Conservation (phyloP, 2,329 filamentous ascomycete genomes). For the Fusarium luffae region DNA sequence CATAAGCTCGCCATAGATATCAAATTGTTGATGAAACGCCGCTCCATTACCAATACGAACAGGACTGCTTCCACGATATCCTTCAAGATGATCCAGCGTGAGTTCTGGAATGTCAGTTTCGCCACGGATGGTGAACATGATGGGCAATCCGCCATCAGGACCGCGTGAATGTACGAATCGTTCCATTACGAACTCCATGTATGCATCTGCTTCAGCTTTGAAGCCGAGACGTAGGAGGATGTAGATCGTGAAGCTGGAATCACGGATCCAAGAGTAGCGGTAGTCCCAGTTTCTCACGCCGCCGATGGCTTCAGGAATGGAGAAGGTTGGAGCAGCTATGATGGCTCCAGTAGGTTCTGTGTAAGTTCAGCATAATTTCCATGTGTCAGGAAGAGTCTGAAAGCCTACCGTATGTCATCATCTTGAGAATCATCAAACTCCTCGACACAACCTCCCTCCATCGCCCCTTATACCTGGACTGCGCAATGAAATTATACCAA, state of each 20-base stretch:
- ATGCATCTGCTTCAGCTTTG: constrained; percentile 78
- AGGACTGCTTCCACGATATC: constrained; percentile 76
- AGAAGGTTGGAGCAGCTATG: constrained; percentile 80
- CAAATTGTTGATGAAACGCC: constrained; percentile 79
- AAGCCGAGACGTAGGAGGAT: constrained; percentile 82
- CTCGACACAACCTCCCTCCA: constrained; percentile 78
- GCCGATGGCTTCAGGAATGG: constrained; percentile 78
- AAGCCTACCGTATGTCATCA: constrained; percentile 70
- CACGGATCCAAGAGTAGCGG: constrained; percentile 81
- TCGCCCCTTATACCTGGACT: constrained; percentile 75
- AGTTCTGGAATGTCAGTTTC: constrained; percentile 78
- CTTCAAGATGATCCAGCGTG: constrained; percentile 76
- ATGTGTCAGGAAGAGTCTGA: rapidly evolving
- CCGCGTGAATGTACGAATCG: constrained; percentile 72
- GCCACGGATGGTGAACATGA: constrained; percentile 85
- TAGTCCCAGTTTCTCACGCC: constrained; percentile 77
- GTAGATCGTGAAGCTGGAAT: constrained; percentile 82
- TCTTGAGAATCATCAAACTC: constrained; percentile 78
- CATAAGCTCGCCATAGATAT: constrained; percentile 84
- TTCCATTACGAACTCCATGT: constrained; percentile 81
- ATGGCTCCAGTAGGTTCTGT: constrained; percentile 82
- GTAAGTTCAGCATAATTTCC: no score
- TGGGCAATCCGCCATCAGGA: constrained; percentile 72
- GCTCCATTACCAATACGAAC: constrained; percentile 83
- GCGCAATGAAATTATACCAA: constrained; percentile 79